Evolutionary conservation across 2,329 filamentous ascomycete species (phyloP).

Genomic region (Cladosporium sp.): DNA sequence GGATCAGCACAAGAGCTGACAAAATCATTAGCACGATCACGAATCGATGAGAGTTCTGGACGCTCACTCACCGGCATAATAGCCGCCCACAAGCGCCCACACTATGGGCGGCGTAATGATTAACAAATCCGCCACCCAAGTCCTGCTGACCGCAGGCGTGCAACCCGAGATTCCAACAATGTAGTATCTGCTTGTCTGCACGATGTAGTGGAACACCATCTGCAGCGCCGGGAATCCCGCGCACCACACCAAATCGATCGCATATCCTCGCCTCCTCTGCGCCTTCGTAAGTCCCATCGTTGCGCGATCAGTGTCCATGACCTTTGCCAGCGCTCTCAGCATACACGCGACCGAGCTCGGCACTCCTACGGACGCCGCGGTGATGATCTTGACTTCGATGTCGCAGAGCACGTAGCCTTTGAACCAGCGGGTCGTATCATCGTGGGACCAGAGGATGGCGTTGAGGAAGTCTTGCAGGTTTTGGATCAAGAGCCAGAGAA

Average conservation of each 20-base stretch:
- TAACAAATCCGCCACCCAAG: slow-evolving; percentile 55
- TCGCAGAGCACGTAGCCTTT: slow-evolving; percentile 60
- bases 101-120: slow-evolving; percentile 54
- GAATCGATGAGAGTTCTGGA: not conserved
- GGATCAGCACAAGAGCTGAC: slow-evolving; percentile 55
- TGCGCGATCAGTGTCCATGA: slow-evolving; percentile 57
- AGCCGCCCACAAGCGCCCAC: slow-evolving; percentile 49
- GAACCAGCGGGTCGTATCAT: slow-evolving; percentile 54
- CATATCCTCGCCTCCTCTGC: slow-evolving; percentile 43
- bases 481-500: slow-evolving; percentile 52
- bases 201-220: slow-evolving; percentile 55
- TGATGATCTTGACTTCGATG: slow-evolving; percentile 56
- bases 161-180: slow-evolving; percentile 59
- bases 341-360: slow-evolving; percentile 55
- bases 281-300: slow-evolving; percentile 47
- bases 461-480: slow-evolving; percentile 60
- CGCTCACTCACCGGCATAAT: slow-evolving; percentile 53
- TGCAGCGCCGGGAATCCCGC: slow-evolving; percentile 52
- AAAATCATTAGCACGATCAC: not conserved
- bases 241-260: slow-evolving; percentile 54
- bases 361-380: slow-evolving; percentile 50
- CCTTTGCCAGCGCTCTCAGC: slow-evolving; percentile 55
- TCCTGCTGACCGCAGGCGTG: slow-evolving; percentile 48
- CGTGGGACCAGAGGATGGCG: slow-evolving; percentile 60
- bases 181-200: slow-evolving; percentile 57